Percentiles rank a stretch among this genome's conserved stretches.
phyloP scores from a whole-genome alignment of 805 yeast genomes.

The Saturnispora halmiae region DNA sequence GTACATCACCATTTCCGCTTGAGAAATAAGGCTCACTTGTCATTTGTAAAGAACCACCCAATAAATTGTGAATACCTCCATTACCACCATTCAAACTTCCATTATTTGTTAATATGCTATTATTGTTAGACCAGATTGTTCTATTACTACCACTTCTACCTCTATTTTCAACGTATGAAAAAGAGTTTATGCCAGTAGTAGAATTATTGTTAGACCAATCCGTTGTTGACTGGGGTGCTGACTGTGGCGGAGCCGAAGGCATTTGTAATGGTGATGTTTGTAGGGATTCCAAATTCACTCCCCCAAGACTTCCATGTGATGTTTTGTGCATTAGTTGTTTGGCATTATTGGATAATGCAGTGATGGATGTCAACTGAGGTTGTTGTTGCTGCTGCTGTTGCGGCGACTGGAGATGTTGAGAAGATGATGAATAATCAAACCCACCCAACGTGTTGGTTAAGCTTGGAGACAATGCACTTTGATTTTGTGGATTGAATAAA shows the following conservation, averaged over 20 bases:
- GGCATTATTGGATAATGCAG: constrained; percentile 15
- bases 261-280: constrained; percentile 15
- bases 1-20: constrained; percentile 11
- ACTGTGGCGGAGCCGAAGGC: constrained; percentile 2
- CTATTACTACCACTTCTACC: constrained; percentile 6
- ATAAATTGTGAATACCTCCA: constrained; percentile 19
- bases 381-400: constrained; percentile 1
- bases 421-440: constrained; percentile 12
- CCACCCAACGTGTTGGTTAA: constrained; percentile 6
- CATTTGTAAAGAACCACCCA: constrained; percentile 1
- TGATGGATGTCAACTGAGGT: constrained; percentile 12
- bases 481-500: background rate
- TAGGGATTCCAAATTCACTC: constrained; percentile 13
- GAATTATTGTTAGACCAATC: background rate
- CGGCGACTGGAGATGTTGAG: no score
- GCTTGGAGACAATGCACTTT: constrained; percentile 11
- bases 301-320: background rate
- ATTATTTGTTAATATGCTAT: background rate
- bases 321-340: constrained; percentile 6
- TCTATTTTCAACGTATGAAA: constrained; percentile 5
- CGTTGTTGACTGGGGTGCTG: background rate
- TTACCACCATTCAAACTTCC: constrained; percentile 28
- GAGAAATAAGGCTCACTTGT: background rate
- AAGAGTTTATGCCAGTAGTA: background rate
- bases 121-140: constrained; percentile 9